A percentile compares a stretch with the other conserved stretches of the same genome.
These are phyloP conservation scores for Suillus weaverae DNA, from an alignment of 768 basidiomycete species.

Conservation along the genomic window DNA sequence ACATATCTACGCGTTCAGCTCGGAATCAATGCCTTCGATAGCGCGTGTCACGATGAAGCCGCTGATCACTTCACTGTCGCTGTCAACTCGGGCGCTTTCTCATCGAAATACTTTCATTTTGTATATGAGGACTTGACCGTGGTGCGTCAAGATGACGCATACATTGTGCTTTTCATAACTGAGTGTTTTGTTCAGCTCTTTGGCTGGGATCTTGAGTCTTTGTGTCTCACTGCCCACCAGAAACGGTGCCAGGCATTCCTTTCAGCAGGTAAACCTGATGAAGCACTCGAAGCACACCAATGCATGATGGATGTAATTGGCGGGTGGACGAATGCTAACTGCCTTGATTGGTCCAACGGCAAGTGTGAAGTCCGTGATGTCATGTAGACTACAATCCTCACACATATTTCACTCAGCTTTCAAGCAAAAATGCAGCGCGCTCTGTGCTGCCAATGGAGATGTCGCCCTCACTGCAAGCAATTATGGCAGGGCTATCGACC, in stretches of 20 bases:
- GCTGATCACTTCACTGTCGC: neutral
- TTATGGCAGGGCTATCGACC: no score
- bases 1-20: neutral
- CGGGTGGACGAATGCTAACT: no score
- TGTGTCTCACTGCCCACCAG: neutral
- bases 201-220: neutral
- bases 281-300: no score
- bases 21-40: neutral
- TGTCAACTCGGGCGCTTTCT: neutral
- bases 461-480: no score
- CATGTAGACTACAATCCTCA: no score
- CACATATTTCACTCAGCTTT: no score
- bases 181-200: neutral
- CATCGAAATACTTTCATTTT: neutral
- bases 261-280: neutral
- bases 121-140: neutral
- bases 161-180: neutral
- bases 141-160: no score
- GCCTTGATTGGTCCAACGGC: no score
- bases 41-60: neutral
- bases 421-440: no score
- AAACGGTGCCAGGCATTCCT: neutral
- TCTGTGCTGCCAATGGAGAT: no score
- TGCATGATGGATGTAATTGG: no score
- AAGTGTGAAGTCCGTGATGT: no score